Conservation (phyloP, 768 basidiomycete genomes). For the Hypsizygus marmoreus region DNA sequence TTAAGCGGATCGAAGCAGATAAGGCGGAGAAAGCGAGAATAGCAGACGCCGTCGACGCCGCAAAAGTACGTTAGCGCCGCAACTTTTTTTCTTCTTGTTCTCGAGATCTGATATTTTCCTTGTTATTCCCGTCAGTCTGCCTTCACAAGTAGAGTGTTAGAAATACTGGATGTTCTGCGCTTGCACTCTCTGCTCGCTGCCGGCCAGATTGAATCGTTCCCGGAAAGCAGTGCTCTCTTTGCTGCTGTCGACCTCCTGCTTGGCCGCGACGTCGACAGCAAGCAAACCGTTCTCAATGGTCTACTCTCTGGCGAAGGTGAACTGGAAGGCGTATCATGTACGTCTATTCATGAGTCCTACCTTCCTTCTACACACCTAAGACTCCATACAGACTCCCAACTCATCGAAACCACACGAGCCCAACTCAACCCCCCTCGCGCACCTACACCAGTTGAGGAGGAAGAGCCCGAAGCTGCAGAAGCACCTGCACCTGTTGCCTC, state of each 20-base stretch:
- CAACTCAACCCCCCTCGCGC: slow-evolving; percentile 53
- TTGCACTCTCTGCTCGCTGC: slow-evolving; percentile 51
- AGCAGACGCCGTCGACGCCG: slow-evolving; percentile 53
- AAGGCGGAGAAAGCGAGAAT: slow-evolving; percentile 57
- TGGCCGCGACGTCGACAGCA: slow-evolving; percentile 53
- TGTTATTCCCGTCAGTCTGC: slow-evolving; percentile 38
- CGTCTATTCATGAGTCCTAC: slow-evolving; percentile 27
- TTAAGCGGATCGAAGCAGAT: slow-evolving; percentile 57
- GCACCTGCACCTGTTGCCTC: slow-evolving; percentile 18
- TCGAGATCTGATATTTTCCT: too few species aligned
- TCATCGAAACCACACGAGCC: slow-evolving; percentile 57
- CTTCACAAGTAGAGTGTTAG: slow-evolving; percentile 42
- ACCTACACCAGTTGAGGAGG: slow-evolving; percentile 40
- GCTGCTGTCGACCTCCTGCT: slow-evolving; percentile 55
- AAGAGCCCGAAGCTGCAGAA: slow-evolving; percentile 24
- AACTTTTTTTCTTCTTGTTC: not conserved
- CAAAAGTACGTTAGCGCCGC: slow-evolving; percentile 48
- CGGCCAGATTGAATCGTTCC: slow-evolving; percentile 43
- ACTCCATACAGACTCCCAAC: slow-evolving; percentile 53
- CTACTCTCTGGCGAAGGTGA: slow-evolving; percentile 62
- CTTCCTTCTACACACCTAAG: slow-evolving; percentile 6
- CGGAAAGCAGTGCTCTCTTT: slow-evolving; percentile 58
- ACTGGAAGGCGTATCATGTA: slow-evolving; percentile 66
- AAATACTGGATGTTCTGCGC: slow-evolving; percentile 61
- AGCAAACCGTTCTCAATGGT: slow-evolving; percentile 52